A percentile compares a stretch with the other conserved stretches of the same genome.
These are phyloP conservation scores for Acanthamoeba sp. DNA, from an alignment of 208 protist genomes.

Conservation along the genomic window DNA sequence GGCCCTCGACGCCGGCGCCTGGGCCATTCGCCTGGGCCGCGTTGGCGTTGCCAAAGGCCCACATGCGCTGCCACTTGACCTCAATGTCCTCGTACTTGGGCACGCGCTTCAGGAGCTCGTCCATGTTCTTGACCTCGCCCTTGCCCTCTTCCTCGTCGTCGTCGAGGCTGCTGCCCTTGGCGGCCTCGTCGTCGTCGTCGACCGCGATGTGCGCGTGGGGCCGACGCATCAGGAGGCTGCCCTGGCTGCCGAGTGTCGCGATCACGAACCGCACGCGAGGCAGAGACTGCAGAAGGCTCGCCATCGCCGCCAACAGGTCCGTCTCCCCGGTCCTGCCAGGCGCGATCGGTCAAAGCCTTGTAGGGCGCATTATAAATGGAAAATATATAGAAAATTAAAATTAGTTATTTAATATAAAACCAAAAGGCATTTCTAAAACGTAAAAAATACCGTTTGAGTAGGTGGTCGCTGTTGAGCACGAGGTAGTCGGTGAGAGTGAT, in stretches of 20 bases:
- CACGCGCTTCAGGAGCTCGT: not conserved
- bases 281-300: not conserved
- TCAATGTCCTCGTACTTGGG: not conserved
- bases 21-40: not conserved
- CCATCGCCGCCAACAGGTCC: conserved; percentile 23
- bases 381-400: not conserved
- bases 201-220: not conserved
- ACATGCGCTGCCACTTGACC: conserved; percentile 48
- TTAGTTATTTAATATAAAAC: too few relatives aligned
- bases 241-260: conserved; percentile 1
- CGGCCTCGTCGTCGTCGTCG: not conserved
- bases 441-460: not conserved
- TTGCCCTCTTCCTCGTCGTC: not conserved
- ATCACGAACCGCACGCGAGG: conserved; percentile 2
- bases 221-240: conserved; percentile 22
- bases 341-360: too few relatives aligned
- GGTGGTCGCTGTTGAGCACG: conserved; percentile 25
- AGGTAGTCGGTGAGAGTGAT: conserved; percentile 27
- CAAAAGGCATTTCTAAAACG: not conserved
- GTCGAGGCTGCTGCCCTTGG: too few relatives aligned
- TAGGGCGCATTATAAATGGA: too few relatives aligned
- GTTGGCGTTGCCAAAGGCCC: conserved; percentile 11
- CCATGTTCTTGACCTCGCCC: conserved; percentile 20
- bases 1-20: not conserved
- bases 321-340: not conserved